A percentile compares a stretch with the other conserved stretches of the same genome.
Evolutionary conservation across 495 filamentous ascomycete genomes (phyloP).

Genomic region (Neurospora cerealis): DNA sequence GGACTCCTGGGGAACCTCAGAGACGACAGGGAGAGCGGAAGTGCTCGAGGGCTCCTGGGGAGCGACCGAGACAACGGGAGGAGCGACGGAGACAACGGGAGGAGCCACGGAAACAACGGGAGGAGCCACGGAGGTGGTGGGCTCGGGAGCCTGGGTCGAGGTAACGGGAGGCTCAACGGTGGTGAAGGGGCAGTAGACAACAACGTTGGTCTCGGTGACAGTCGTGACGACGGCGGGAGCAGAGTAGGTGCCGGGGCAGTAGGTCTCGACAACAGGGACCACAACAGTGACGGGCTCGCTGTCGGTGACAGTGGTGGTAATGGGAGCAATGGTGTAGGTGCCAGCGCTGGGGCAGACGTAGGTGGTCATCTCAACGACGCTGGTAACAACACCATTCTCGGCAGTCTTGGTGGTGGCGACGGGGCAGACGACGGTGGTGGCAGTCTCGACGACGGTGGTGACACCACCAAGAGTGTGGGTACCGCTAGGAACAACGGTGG

Average conservation of each 20-base stretch:
- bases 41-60: conserved; percentile 9
- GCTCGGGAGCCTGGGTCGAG: not conserved
- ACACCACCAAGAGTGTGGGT: conserved; percentile 68
- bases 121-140: conserved; percentile 8
- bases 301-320: conserved; percentile 48
- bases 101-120: conserved; percentile 4
- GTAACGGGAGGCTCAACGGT: conserved; percentile 23
- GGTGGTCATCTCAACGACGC: conserved; percentile 60
- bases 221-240: conserved; percentile 56
- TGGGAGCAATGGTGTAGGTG: conserved; percentile 71
- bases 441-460: conserved; percentile 59
- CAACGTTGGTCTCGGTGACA: conserved; percentile 55
- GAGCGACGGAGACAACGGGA: not conserved
- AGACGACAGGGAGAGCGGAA: conserved; percentile 1
- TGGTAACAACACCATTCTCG: conserved; percentile 54
- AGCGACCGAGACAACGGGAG: not conserved
- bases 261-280: conserved; percentile 56
- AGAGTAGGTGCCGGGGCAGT: conserved; percentile 65
- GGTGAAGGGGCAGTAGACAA: conserved; percentile 64
- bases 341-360: conserved; percentile 71
- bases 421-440: conserved; percentile 65
- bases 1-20: conserved; percentile 7
- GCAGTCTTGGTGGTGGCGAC: conserved; percentile 54
- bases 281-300: conserved; percentile 43
- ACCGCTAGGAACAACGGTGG: conserved; percentile 52